Evolutionary conservation across 768 basidiomycete species (phyloP).

Genomic region (Lactarius sp.): DNA sequence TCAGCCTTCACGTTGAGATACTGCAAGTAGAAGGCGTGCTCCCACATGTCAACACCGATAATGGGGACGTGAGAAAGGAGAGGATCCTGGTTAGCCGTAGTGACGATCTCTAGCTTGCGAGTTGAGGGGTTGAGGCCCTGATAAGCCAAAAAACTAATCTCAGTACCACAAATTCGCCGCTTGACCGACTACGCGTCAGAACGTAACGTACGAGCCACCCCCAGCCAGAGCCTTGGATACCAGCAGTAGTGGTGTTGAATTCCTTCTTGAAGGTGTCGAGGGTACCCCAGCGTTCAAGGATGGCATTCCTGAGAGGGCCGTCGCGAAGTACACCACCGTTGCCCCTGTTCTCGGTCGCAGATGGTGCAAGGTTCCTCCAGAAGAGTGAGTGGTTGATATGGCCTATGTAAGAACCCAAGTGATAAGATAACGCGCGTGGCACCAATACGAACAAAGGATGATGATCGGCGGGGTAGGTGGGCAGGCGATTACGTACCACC

Average conservation of each 20-base stretch:
- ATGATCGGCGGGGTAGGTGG: neutral
- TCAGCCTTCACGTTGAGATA: constrained; percentile 94
- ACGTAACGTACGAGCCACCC: constrained; percentile 79
- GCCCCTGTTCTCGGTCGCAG: constrained; percentile 48
- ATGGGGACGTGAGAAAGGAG: constrained; percentile 70
- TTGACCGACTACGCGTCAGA: neutral
- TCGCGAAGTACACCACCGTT: constrained; percentile 51
- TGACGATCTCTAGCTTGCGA: constrained; percentile 77
- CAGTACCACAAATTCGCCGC: neutral
- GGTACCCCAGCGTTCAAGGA: constrained; percentile 59
- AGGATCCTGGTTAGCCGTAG: constrained; percentile 96
- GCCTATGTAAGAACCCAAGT: constrained; percentile 39
- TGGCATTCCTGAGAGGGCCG: constrained; percentile 63
- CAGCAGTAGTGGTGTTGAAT: constrained; percentile 81
- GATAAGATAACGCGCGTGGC: constrained; percentile 12
- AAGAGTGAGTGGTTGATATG: constrained; percentile 96
- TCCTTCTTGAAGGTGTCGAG: constrained; percentile 70
- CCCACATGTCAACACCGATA: constrained; percentile 94
- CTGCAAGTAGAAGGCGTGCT: constrained; percentile 95
- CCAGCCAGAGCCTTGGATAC: constrained; percentile 93
- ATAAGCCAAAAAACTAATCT: constrained; percentile 10
- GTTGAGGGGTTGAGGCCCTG: constrained; percentile 66
- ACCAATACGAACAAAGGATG: neutral
- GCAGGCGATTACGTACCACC: constrained; percentile 55
- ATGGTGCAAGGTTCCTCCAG: constrained; percentile 89